Conservation (phyloP, 495 filamentous ascomycete genomes). For the Annulohypoxylon bovei region DNA sequence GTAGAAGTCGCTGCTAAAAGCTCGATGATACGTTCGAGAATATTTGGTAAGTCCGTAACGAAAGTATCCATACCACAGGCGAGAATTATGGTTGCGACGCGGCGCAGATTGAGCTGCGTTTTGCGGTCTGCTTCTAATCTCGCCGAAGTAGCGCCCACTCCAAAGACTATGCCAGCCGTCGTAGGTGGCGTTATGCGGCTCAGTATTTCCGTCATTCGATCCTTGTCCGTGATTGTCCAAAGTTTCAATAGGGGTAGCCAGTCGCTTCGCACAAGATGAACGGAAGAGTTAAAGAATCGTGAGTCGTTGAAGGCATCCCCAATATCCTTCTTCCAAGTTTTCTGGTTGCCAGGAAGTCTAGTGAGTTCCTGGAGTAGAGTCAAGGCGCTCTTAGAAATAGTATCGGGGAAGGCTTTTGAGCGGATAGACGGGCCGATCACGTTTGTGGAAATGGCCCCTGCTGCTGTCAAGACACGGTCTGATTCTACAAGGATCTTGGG, state of each 20-base stretch:
- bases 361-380: slow-evolving; percentile 80
- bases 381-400: slow-evolving; percentile 75
- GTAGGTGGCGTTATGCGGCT: slow-evolving; percentile 82
- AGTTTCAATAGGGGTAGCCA: slow-evolving; percentile 88
- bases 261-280: slow-evolving; percentile 70
- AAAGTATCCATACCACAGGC: slow-evolving; percentile 80
- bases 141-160: slow-evolving; percentile 94
- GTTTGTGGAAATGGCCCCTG: slow-evolving; percentile 81
- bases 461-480: slow-evolving; percentile 81
- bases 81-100: slow-evolving; percentile 79
- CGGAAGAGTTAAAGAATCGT: slow-evolving; percentile 77
- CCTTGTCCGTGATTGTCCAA: slow-evolving; percentile 86
- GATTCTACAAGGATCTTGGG: slow-evolving; percentile 86
- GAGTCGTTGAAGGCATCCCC: slow-evolving; percentile 91
- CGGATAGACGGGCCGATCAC: slow-evolving; percentile 85
- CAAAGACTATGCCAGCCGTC: slow-evolving; percentile 97
- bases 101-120: slow-evolving; percentile 88
- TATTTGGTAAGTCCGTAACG: slow-evolving; percentile 72
- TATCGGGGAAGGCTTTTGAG: slow-evolving; percentile 88
- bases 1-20: slow-evolving; percentile 85
- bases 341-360: slow-evolving; percentile 79
- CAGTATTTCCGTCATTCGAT: slow-evolving; percentile 83
- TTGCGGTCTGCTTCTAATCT: slow-evolving; percentile 92
- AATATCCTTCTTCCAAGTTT: slow-evolving; percentile 92
- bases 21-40: slow-evolving; percentile 88